Percentiles rank a stretch among this genome's conserved stretches.
phyloP scores from a whole-genome alignment of 2,329 filamentous ascomycete genomes.

The Macrophomina tecta region DNA sequence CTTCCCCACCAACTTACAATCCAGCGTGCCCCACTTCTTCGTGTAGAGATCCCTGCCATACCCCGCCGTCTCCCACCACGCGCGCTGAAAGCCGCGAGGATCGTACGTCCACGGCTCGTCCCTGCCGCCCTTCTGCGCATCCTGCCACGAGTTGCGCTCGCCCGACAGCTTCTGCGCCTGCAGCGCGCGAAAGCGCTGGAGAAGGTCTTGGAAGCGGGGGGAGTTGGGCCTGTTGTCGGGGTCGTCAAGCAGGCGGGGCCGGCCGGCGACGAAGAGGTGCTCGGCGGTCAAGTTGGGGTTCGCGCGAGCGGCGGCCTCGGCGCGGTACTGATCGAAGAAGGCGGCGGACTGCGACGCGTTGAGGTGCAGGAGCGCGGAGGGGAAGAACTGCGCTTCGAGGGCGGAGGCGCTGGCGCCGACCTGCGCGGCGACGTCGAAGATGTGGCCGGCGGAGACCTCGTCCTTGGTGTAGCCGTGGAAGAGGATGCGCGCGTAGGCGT shows the following conservation, averaged over 20 bases:
- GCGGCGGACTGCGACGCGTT: neutral
- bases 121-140: slow-evolving; percentile 17
- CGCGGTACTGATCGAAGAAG: neutral
- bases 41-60: slow-evolving; percentile 30
- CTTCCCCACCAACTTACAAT: slow-evolving; percentile 12
- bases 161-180: slow-evolving; percentile 25
- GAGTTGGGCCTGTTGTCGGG: slow-evolving; percentile 16
- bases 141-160: slow-evolving; percentile 31
- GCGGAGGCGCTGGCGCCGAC: neutral
- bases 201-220: slow-evolving; percentile 13
- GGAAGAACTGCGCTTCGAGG: slow-evolving; percentile 20
- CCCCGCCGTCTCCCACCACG: slow-evolving; percentile 30
- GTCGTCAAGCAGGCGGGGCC: slow-evolving; percentile 9
- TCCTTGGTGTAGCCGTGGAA: slow-evolving; percentile 30
- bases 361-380: neutral
- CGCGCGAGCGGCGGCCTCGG: neutral
- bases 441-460: slow-evolving; percentile 28
- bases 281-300: slow-evolving; percentile 5
- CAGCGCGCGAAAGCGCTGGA: slow-evolving; percentile 19
- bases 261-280: neutral
- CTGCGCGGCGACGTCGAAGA: slow-evolving; percentile 30
- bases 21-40: slow-evolving; percentile 31
- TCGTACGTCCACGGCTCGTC: slow-evolving; percentile 30
- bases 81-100: slow-evolving; percentile 28
- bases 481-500: slow-evolving; percentile 50